Evolutionary conservation across 2,329 filamentous ascomycete genomes (phyloP), one percentile per base, ranked within the genome.

Genomic region (Hypoxylon sp.): DNA sequence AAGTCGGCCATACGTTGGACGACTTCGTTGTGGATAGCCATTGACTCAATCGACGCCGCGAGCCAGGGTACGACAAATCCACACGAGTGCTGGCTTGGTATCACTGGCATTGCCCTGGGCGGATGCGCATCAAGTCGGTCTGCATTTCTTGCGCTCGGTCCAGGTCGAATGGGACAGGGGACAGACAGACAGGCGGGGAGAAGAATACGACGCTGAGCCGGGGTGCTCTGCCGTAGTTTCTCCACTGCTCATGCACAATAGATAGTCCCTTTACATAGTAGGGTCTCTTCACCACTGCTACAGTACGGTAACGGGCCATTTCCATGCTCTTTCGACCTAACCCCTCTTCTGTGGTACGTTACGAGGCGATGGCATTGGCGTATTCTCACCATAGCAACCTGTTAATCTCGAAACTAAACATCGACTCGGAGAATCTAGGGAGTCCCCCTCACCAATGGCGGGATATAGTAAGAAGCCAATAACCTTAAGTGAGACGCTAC

Each of bases 281-380:
- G 56, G 49, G 53, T 60, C 8, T 60, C 8, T 59, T 50, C 58
- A 55, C 50, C 50, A 47, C 46, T 68, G 46, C 62, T 58, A 67
- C 59, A 56, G 65, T 62, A 59, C 62, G 50, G 61, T 62, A 62
- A 62, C n/a, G n/a, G n/a, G n/a, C 56, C 57, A 41, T 62, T 39
- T 10, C 32, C 37, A 41, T 41, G 37, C 47, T 49, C 60, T 59
- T 51, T 60, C 41, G 32, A 59, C 54, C 37, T 54, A 60, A 60
- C 64, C 53, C 63, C 64, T 67, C 61, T 65, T 56, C 62, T 63
- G 70, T 72, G 64, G 69, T 44, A 72, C 68, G 62, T 69, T 65
- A 52, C 62, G 32, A 53, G 39, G 32, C 50, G 55, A 62, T 61
- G 39, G 65, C 60, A 68, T 71, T 70, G 63, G 62, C 53, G 62